These are phyloP conservation scores for Sporothrix mexicana DNA, from an alignment of 2,329 filamentous ascomycete genomes.

Conservation along the genomic window DNA sequence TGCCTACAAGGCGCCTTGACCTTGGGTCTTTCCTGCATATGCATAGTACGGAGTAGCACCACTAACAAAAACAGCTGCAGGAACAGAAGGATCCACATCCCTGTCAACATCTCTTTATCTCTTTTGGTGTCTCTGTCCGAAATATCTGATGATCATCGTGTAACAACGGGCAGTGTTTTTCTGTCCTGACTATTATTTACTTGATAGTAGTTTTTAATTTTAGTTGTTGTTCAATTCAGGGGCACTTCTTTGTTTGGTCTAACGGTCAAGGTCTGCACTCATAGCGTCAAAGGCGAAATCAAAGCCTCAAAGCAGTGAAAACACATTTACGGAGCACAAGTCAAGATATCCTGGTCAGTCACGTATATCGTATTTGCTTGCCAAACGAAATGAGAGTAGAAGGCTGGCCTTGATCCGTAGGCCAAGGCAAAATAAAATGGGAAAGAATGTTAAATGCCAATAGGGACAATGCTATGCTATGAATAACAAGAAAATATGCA, in stretches of 20 bases:
- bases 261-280: background rate
- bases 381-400: too few species aligned
- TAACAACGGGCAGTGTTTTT: too few species aligned
- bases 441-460: background rate
- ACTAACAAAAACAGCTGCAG: constrained; percentile 2
- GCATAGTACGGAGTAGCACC: background rate
- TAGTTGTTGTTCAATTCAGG: too few species aligned
- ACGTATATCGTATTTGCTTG: too few species aligned
- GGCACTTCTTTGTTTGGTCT: too few species aligned
- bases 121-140: too few species aligned
- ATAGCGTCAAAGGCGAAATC: background rate
- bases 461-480: background rate
- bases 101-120: background rate
- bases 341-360: too few species aligned
- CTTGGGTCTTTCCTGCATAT: background rate
- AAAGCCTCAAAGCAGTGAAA: too few species aligned
- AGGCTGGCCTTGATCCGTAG: background rate
- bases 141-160: background rate
- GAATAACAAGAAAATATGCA: background rate
- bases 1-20: constrained; percentile 6
- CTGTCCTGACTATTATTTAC: too few species aligned
- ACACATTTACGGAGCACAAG: too few species aligned
- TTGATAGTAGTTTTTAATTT: too few species aligned
- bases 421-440: background rate
- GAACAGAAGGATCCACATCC: background rate